phyloP scores from a whole-genome alignment of 1,284 basidiomycete species.

The Wallemia ichthyophaga region DNA sequence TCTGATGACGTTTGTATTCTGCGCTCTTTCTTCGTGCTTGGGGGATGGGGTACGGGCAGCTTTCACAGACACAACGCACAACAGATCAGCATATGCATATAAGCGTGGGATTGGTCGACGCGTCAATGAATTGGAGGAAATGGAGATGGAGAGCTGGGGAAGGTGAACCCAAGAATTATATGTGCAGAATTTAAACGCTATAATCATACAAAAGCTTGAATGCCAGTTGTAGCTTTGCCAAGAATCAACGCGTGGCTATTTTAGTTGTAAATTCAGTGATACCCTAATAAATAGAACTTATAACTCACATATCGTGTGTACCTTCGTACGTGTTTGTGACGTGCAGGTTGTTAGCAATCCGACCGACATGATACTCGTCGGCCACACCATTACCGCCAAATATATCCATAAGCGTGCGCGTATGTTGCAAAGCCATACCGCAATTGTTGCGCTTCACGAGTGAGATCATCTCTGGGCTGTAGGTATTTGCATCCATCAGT shows the following conservation, averaged over 20 bases:
- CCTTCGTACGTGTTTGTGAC: slow-evolving; percentile 81
- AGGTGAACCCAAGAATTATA: too few species aligned
- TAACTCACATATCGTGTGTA: slow-evolving; percentile 19
- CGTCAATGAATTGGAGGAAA: too few species aligned
- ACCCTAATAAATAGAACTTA: not conserved
- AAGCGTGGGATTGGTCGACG: too few species aligned
- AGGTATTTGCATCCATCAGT: slow-evolving; percentile 48
- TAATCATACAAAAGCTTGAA: slow-evolving; percentile 38
- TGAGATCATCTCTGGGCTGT: slow-evolving; percentile 76
- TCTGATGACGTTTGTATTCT: too few species aligned
- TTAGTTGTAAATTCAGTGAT: too few species aligned
- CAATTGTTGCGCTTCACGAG: slow-evolving; percentile 90
- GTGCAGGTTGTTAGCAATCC: slow-evolving; percentile 71
- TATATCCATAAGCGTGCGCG: slow-evolving; percentile 50
- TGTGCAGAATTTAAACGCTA: too few species aligned
- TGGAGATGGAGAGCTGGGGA: too few species aligned
- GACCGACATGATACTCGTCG: slow-evolving; percentile 74
- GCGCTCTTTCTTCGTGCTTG: too few species aligned
- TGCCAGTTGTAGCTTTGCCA: slow-evolving; percentile 65
- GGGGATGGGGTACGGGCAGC: too few species aligned
- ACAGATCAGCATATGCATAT: too few species aligned
- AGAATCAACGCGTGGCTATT: slow-evolving; percentile 34
- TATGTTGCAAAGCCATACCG: slow-evolving; percentile 58
- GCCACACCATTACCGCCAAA: slow-evolving; percentile 67
- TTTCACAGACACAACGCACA: too few species aligned